Conservation (phyloP, 768 basidiomycete genomes). For the Suillus spraguei region DNA sequence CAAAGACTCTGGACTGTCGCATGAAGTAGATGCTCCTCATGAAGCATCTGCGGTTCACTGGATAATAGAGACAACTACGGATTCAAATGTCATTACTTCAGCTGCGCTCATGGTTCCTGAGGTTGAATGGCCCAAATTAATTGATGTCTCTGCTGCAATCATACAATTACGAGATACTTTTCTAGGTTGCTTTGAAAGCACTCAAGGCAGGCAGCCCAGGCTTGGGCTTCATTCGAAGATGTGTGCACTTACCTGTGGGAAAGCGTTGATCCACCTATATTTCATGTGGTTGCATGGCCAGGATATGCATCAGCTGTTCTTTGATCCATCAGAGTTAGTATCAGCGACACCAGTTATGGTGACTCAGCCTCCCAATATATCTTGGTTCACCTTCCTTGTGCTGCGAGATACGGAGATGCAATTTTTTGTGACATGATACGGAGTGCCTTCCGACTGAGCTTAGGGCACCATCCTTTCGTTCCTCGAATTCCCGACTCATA, state of each 20-base stretch:
- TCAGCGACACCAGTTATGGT: background rate
- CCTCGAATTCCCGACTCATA: conserved; percentile 2
- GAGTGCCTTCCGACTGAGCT: background rate
- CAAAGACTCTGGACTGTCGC: background rate
- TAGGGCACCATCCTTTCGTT: conserved; percentile 1
- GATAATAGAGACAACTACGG: conserved; percentile 7
- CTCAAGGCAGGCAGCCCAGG: background rate
- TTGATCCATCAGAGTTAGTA: background rate
- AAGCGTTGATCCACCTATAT: conserved; percentile 6
- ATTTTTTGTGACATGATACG: conserved; percentile 9
- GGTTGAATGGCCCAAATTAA: conserved; percentile 6
- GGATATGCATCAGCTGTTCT: conserved; percentile 7
- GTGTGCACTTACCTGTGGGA: conserved; percentile 8
- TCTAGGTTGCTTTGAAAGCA: conserved; percentile 8
- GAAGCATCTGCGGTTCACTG: conserved; percentile 10
- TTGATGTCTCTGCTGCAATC: conserved; percentile 2
- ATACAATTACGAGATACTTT: conserved; percentile 10
- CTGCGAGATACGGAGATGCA: background rate
- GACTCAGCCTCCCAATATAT: conserved; percentile 1
- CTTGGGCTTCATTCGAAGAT: background rate
- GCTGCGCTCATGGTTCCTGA: conserved; percentile 10
- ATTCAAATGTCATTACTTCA: conserved; percentile 5
- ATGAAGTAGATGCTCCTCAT: background rate
- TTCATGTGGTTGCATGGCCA: background rate
- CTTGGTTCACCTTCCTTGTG: conserved; percentile 7